Conservation (phyloP, 2,329 filamentous ascomycete species). For the Thielaviopsis ethacetica region DNA sequence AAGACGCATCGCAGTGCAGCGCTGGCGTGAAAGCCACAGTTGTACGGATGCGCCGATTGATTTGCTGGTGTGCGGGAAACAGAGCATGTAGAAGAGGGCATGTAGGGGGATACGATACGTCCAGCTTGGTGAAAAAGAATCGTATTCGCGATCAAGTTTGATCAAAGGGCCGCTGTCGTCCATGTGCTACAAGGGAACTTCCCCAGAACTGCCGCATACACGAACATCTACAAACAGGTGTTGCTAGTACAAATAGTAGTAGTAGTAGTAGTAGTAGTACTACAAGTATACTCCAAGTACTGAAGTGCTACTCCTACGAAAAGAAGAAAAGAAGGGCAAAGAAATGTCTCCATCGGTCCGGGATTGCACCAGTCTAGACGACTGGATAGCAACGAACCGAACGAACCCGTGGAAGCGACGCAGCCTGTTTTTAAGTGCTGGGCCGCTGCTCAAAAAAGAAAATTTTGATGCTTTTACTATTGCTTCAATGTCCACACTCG, state of each 20-base stretch:
- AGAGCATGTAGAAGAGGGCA: too few relatives aligned
- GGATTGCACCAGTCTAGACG: slow-evolving; percentile 2
- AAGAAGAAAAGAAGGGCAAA: not conserved
- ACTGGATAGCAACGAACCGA: slow-evolving; percentile 10
- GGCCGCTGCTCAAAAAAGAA: slow-evolving; percentile 3
- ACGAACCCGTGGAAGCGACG: slow-evolving; percentile 11
- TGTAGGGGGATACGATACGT: too few relatives aligned
- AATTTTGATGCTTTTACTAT: slow-evolving; percentile 27
- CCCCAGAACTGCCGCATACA: not conserved
- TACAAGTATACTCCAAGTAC: too few relatives aligned
- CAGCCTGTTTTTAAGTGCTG: slow-evolving; percentile 9
- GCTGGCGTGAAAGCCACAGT: too few relatives aligned
- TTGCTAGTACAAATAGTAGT: too few relatives aligned
- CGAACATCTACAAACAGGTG: not conserved
- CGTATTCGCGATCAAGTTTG: too few relatives aligned
- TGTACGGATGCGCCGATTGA: too few relatives aligned
- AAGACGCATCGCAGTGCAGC: too few relatives aligned
- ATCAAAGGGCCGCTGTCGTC: not conserved
- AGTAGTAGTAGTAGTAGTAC: too few relatives aligned
- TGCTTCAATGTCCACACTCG: slow-evolving; percentile 58
- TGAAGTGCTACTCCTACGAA: too few relatives aligned
- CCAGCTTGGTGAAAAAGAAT: too few relatives aligned
- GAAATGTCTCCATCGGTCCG: slow-evolving; percentile 11
- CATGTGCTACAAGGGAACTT: not conserved
- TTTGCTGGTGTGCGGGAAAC: too few relatives aligned